These are phyloP conservation scores for Candida sphagnicola DNA, from an alignment of 805 yeast species.

Conservation along the genomic window DNA sequence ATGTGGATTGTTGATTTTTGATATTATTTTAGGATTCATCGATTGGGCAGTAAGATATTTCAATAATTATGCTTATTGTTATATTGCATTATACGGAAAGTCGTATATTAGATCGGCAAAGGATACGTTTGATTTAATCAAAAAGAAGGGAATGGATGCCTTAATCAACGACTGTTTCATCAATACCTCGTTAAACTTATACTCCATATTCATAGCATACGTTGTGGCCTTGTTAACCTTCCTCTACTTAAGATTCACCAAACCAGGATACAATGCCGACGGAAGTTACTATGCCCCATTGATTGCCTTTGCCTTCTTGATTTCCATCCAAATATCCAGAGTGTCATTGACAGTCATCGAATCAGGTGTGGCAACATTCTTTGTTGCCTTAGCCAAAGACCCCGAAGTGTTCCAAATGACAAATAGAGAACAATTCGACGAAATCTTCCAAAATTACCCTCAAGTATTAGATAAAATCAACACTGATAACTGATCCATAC, in stretches of 20 bases:
- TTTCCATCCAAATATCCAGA: slow-evolving; percentile 72
- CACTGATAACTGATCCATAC: slow-evolving; percentile 27
- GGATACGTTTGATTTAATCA: slow-evolving; percentile 75
- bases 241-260: slow-evolving; percentile 62
- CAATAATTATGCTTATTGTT: slow-evolving; percentile 87
- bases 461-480: slow-evolving; percentile 56
- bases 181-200: slow-evolving; percentile 74
- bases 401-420: slow-evolving; percentile 78
- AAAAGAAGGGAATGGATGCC: slow-evolving; percentile 80
- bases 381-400: slow-evolving; percentile 77
- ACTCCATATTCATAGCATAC: slow-evolving; percentile 67
- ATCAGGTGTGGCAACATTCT: slow-evolving; percentile 79
- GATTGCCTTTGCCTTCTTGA: slow-evolving; percentile 67
- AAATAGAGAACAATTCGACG: slow-evolving; percentile 64
- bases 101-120: slow-evolving; percentile 70
- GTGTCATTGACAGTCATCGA: slow-evolving; percentile 70
- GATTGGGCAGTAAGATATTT: slow-evolving; percentile 83
- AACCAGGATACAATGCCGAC: slow-evolving; percentile 57
- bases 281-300: slow-evolving; percentile 69
- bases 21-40: slow-evolving; percentile 57
- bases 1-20: slow-evolving; percentile 49
- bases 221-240: slow-evolving; percentile 56
- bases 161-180: slow-evolving; percentile 81
- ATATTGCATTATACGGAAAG: slow-evolving; percentile 82
- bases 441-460: slow-evolving; percentile 62